Evolutionary conservation across 1,139 yeast genomes (phyloP).

Genomic region (Meyerozyma sp.): DNA sequence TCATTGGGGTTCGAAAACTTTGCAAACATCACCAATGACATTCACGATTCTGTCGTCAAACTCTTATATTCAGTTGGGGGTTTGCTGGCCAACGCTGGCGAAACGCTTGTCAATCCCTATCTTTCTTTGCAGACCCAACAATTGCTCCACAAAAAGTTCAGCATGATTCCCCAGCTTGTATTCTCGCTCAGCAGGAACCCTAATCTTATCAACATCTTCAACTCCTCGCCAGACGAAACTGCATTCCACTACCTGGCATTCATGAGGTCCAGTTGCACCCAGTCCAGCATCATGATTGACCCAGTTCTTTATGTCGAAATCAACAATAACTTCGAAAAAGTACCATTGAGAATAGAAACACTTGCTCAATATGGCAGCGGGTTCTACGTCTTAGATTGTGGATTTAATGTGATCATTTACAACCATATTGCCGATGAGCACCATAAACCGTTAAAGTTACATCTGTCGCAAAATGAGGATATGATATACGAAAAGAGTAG

Average conservation of each 20-base stretch:
- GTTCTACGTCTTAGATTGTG: conserved; percentile 27
- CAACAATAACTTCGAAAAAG: conserved; percentile 10
- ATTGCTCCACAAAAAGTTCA: conserved; percentile 22
- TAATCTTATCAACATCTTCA: conserved; percentile 30
- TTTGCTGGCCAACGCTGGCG: conserved; percentile 11
- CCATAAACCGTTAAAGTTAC: conserved; percentile 16
- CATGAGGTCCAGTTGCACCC: conserved; percentile 11
- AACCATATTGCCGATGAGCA: conserved; percentile 10
- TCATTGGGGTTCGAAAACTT: conserved; percentile 30
- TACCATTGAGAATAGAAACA: conserved; percentile 4
- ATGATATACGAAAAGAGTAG: conserved; percentile 13
- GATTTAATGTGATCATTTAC: conserved; percentile 23
- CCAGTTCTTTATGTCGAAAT: conserved; percentile 21
- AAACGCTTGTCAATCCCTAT: conserved; percentile 10
- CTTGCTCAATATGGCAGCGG: conserved; percentile 1
- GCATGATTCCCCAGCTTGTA: conserved; percentile 21
- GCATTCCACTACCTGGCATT: conserved; percentile 34
- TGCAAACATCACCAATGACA: conserved; percentile 19
- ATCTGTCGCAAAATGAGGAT: conserved; percentile 28
- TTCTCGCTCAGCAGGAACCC: conserved; percentile 32
- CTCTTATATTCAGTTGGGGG: conserved; percentile 32
- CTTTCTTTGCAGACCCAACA: conserved; percentile 18
- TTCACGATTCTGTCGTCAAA: conserved; percentile 23
- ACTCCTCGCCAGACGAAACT: conserved; percentile 42
- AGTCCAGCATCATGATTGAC: conserved; percentile 19